Evolutionary conservation across 805 yeast species (phyloP), one percentile per base, ranked within the genome.

Genomic region (Starmerella riodocensis): DNA sequence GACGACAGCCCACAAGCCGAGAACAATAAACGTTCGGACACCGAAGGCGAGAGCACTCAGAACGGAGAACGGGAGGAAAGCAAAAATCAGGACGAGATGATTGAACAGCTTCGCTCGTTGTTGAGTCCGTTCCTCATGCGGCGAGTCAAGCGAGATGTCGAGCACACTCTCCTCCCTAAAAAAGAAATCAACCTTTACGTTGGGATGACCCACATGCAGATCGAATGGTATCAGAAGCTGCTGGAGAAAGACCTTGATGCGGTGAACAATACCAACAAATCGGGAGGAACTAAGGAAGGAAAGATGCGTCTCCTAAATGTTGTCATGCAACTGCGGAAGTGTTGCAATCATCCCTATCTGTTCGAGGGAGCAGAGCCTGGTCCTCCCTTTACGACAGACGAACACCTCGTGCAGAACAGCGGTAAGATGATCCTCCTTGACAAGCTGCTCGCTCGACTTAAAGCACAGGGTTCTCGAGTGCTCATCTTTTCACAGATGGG

Each of bases 311-410:
- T 91, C 40, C 65, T 91, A 39, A 88, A 88, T 54, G 88, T 88
- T 49, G 96, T 91, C 9, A 88, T 88, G 97, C 97, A 88, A 60
- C 67, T 88, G 43, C 70, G 97, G 51, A 88, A 88, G 60, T 88
- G 97, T 59, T 91, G 97, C 58, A 88, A 91, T 56, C 98, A 91
- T 59, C 97, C 97, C 0, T 88, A 91, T 59, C 63, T 88, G 37
- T 91, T 91, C 55, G 96, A 88, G 56, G 96, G 97, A n/a, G 98
- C 97, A 0, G 97, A 86, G 58, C 97, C 96, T 0, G 97, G 97
- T 7, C 97, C 97, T 1, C 97, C 97, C 0, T 88, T 69, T 55
- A 86, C 96, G 1, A 86, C 93, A 1, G 96, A 85, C 57, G 96
- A 86, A 57, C 96, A 88, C 60, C 67, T 88, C 45, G 78, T 86